Evolutionary conservation across 495 filamentous ascomycete genomes (phyloP), one percentile per base, ranked within the genome.

Genomic region (Daldinia concentrica): DNA sequence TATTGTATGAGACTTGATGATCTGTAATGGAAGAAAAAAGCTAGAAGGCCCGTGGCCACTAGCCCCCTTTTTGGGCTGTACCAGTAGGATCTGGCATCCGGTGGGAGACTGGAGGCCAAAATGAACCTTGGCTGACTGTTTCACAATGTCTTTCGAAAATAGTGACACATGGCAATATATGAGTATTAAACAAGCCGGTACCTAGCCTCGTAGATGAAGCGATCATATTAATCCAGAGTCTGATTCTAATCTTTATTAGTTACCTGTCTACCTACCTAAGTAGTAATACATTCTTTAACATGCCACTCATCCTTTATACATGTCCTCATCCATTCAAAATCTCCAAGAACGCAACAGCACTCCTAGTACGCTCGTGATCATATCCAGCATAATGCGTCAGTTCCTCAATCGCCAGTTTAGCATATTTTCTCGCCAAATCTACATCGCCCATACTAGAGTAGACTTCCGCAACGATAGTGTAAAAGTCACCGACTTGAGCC

Each of bases 401-500:
- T 59, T 79, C 79, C 2, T 58, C 64, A 43, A 74, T 17, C 1
- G 74, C 78, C 61, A 72, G 22, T 45, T 57, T 30, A 0, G 65
- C 73, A 60, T 76, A 76, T 61, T 64, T 76, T 61, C 45, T 74
- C 6, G 74, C 79, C 26, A 65, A 56, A 11, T 54, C 39, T 22
- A 66, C 29, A 19, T 80, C 73, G 5, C 74, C 71, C 39, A 69
- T 63, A 0, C 66, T 68, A 0, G 62, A 62, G 30, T 76, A 75
- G 36, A 81, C 39, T n/a, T 72, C 51, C 15, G 77, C 72, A 48
- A 79, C 65, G 26, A 79, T 71, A 14, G 76, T 71, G 50, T 78
- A 79, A 63, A 80, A 75, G 17, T 77, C 76, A 0, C 76, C 79
- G 41, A 79, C 57, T 15, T 78, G 75, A 22, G 76, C 74, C 45